Evolutionary conservation across 2,329 filamentous ascomycete species (phyloP).

Genomic region (Talaromyces islandicus): DNA sequence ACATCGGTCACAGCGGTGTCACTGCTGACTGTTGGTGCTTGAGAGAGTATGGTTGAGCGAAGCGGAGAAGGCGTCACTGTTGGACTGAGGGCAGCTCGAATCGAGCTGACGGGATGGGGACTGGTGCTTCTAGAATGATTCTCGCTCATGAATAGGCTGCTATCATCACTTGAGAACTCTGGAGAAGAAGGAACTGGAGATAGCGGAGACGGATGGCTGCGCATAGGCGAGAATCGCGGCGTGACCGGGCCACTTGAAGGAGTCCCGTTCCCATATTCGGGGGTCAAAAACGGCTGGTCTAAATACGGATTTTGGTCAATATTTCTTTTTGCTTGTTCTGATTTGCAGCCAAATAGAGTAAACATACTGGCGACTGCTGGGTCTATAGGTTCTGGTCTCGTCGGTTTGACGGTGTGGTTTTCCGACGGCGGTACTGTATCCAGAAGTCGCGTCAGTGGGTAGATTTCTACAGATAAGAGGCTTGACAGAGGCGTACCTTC

Average conservation of each 20-base stretch:
- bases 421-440: conserved; percentile 11
- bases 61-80: conserved; percentile 5
- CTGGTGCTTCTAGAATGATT: neutral
- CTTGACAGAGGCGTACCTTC: conserved; percentile 24
- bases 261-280: conserved; percentile 54
- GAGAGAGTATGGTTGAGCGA: neutral
- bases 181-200: conserved; percentile 38
- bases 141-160: conserved; percentile 15
- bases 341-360: neutral
- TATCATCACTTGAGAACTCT: conserved; percentile 45
- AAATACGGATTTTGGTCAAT: neutral
- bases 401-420: conserved; percentile 27
- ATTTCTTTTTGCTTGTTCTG: neutral
- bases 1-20: conserved; percentile 7
- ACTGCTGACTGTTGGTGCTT: conserved; percentile 4
- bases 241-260: conserved; percentile 60
- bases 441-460: neutral
- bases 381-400: conserved; percentile 51
- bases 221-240: conserved; percentile 40
- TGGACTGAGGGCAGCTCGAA: conserved; percentile 6
- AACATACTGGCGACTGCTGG: conserved; percentile 53
- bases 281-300: conserved; percentile 41
- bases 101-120: conserved; percentile 1
- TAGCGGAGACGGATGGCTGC: conserved; percentile 35
- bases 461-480: neutral